These are phyloP conservation scores for Erodium texanum DNA, from an alignment of 441 rosid genomes.

Conservation along the genomic window DNA sequence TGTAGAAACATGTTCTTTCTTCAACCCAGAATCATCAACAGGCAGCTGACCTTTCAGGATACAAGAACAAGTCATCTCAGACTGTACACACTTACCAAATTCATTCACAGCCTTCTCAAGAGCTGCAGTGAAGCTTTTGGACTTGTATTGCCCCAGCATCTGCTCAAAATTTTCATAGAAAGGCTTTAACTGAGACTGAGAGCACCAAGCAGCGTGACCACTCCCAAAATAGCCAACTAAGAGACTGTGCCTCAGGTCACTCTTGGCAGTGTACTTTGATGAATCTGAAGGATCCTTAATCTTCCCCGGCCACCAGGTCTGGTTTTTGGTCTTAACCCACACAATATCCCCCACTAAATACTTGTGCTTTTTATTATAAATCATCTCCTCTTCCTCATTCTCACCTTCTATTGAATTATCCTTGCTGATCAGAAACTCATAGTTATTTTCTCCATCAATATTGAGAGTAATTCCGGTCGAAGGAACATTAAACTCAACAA, in stretches of 20 bases:
- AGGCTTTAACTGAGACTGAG: conserved; percentile 50
- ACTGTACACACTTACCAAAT: conserved; percentile 42
- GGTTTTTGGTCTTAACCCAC: conserved; percentile 53
- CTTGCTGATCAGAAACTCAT: conserved; percentile 14
- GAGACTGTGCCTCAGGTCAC: conserved; percentile 25
- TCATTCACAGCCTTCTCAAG: conserved; percentile 57
- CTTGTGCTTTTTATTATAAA: conserved; percentile 18
- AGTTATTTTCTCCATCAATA: conserved; percentile 17
- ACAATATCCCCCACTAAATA: conserved; percentile 58
- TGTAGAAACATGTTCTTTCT: conserved; percentile 10
- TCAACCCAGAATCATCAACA: conserved; percentile 11
- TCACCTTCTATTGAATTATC: conserved; percentile 20
- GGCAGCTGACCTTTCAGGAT: conserved; percentile 20
- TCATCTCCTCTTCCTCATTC: conserved; percentile 15
- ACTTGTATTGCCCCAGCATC: conserved; percentile 33
- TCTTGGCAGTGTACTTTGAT: conserved; percentile 23
- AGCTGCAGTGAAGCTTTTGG: conserved; percentile 43
- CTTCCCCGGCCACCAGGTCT: conserved; percentile 90
- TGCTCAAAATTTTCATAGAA: conserved; percentile 49
- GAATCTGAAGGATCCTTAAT: conserved; percentile 36
- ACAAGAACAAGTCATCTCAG: conserved; percentile 52
- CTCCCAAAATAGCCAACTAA: conserved; percentile 46
- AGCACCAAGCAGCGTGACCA: conserved; percentile 43
- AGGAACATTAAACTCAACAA: conserved; percentile 57
- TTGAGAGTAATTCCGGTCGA: conserved; percentile 15